phyloP scores from a whole-genome alignment of 805 yeast genomes.

The Ogataea pini region DNA sequence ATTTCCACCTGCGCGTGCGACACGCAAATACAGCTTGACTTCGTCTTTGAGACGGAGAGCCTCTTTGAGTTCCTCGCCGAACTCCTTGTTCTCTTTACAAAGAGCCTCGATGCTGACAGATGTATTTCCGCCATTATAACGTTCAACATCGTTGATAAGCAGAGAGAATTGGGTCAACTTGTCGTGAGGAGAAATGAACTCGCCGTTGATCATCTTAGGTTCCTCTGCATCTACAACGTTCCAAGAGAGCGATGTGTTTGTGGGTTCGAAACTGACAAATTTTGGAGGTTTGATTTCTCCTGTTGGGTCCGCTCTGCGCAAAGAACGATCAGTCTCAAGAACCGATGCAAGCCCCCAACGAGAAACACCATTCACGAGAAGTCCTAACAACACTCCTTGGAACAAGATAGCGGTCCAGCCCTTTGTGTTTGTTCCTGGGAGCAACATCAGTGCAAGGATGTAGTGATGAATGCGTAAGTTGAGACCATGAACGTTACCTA shows the following conservation, averaged over 20 bases:
- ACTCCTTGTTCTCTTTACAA: constrained; percentile 31
- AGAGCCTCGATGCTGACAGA: constrained; percentile 45
- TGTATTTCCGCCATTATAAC: constrained; percentile 57
- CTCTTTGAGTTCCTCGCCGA: constrained; percentile 33
- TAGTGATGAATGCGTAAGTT: constrained; percentile 79
- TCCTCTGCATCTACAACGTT: constrained; percentile 16
- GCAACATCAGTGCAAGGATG: constrained; percentile 69
- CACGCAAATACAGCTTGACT: constrained; percentile 51
- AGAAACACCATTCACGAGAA: constrained; percentile 79
- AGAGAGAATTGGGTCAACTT: constrained; percentile 57
- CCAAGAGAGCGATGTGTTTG: constrained; percentile 43
- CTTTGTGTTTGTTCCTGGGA: constrained; percentile 82
- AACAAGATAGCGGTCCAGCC: constrained; percentile 70
- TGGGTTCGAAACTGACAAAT: constrained; percentile 37
- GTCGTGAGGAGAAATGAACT: constrained; percentile 28
- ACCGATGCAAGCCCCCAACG: constrained; percentile 94
- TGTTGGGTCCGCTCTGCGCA: constrained; percentile 75
- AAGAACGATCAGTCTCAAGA: constrained; percentile 68
- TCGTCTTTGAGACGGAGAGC: constrained; percentile 35
- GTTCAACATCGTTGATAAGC: constrained; percentile 76
- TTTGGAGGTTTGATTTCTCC: constrained; percentile 54
- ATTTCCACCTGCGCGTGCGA: constrained; percentile 43
- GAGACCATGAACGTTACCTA: constrained; percentile 61
- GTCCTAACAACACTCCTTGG: constrained; percentile 83
- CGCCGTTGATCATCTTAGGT: constrained; percentile 28